Conservation (phyloP, 257 asterid species). For the Vinca minor region DNA sequence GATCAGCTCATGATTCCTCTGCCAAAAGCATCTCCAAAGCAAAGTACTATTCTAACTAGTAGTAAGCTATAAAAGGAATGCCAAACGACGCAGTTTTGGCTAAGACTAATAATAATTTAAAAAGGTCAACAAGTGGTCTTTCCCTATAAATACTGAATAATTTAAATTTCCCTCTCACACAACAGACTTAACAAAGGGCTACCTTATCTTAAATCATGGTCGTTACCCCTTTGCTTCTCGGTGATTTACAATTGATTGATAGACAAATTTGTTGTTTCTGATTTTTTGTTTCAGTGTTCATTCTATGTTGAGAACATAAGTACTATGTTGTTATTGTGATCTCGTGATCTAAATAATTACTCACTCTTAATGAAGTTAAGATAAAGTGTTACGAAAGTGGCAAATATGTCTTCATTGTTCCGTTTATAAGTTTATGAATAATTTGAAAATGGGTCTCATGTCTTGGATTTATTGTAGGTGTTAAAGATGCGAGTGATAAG, state of each 20-base stretch:
- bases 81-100: no score
- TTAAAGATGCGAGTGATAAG: slow-evolving; percentile 92
- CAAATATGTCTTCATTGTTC: background rate
- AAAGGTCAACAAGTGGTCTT: no score
- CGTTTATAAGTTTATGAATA: background rate
- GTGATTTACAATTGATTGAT: background rate
- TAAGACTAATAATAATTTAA: no score
- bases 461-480: slow-evolving; percentile 35
- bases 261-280: background rate
- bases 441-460: background rate
- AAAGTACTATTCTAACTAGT: no score
- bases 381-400: background rate
- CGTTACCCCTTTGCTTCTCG: background rate
- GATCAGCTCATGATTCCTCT: no score
- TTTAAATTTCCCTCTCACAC: no score
- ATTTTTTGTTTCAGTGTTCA: background rate
- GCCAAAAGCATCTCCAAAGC: no score
- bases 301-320: no score
- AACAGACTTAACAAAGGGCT: no score
- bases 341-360: background rate
- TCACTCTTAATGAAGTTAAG: background rate
- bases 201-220: background rate
- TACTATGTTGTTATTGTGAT: background rate
- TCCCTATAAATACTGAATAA: no score
- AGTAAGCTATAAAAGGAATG: no score